phyloP scores from a whole-genome alignment of 2,329 filamentous ascomycete genomes.

The Lasiodiplodia hormozganensis region DNA sequence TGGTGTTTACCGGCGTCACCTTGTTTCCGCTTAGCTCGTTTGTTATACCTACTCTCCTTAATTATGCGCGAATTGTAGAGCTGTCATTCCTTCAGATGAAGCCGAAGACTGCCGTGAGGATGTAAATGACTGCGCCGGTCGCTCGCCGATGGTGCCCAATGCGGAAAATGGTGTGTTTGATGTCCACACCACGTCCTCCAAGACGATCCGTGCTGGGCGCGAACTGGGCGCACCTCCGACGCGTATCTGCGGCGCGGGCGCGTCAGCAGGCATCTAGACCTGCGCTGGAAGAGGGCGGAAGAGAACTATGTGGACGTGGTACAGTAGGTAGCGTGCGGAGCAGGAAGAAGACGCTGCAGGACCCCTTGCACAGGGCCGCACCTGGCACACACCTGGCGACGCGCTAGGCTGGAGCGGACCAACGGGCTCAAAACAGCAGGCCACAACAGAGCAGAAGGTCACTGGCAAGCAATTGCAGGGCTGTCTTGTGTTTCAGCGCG shows the following conservation, averaged over 20 bases:
- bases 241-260: constrained; percentile 18
- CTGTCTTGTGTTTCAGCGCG: constrained; percentile 23
- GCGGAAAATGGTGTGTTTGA: constrained; percentile 17
- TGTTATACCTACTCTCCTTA: constrained; percentile 21
- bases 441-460: constrained; percentile 19
- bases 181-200: constrained; percentile 13
- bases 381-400: constrained; percentile 2
- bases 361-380: constrained; percentile 7
- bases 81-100: constrained; percentile 15
- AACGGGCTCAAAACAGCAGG: constrained; percentile 24
- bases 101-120: neutral
- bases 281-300: neutral
- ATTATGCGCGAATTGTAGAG: constrained; percentile 17
- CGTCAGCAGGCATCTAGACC: neutral
- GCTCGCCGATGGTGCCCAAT: constrained; percentile 1
- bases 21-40: constrained; percentile 6
- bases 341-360: constrained; percentile 2
- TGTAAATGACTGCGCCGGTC: constrained; percentile 13
- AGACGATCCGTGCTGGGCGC: constrained; percentile 20
- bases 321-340: neutral
- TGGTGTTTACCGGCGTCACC: constrained; percentile 14
- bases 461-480: constrained; percentile 27
- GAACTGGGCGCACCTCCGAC: constrained; percentile 1
- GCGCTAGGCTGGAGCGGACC: constrained; percentile 15
- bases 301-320: neutral